Evolutionary conservation across 352 stramenopile species (phyloP).

Genomic region (Phytophthora pisi): DNA sequence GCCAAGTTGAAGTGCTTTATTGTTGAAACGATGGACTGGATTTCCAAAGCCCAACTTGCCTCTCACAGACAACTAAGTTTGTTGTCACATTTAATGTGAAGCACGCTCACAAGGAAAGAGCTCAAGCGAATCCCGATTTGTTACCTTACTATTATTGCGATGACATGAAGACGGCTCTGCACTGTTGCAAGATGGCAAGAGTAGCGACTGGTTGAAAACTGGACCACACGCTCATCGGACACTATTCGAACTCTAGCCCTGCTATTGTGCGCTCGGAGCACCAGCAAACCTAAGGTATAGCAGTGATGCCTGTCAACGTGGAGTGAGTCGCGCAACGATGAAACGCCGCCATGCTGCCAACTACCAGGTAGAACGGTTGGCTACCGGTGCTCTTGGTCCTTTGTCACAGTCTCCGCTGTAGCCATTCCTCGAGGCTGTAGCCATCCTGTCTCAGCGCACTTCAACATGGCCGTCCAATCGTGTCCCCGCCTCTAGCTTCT

Average conservation of each 20-base stretch:
- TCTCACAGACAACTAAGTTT: too few species aligned
- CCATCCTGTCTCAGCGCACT: slow-evolving; percentile 11
- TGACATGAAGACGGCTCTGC: neutral
- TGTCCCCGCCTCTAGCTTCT: neutral
- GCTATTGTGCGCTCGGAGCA: too few species aligned
- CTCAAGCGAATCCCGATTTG: neutral
- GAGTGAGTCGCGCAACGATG: too few species aligned
- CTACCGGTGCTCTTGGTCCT: neutral
- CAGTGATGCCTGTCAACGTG: too few species aligned
- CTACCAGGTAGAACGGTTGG: neutral
- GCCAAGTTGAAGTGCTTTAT: neutral
- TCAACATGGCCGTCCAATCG: slow-evolving; percentile 18
- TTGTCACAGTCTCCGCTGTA: neutral
- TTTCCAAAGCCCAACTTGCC: neutral
- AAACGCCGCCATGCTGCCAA: neutral
- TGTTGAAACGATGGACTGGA: neutral
- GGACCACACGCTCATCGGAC: too few species aligned
- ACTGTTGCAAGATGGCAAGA: neutral
- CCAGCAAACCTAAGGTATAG: too few species aligned
- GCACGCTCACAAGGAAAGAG: neutral
- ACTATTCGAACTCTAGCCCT: too few species aligned
- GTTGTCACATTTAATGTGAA: too few species aligned
- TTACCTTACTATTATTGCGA: too few species aligned
- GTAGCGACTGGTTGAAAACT: neutral
- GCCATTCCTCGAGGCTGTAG: neutral